A percentile compares a stretch with the other conserved stretches of the same genome.
Conservation (phyloP, 2,329 filamentous ascomycete species). For the Scolecobasidium constrictum region DNA sequence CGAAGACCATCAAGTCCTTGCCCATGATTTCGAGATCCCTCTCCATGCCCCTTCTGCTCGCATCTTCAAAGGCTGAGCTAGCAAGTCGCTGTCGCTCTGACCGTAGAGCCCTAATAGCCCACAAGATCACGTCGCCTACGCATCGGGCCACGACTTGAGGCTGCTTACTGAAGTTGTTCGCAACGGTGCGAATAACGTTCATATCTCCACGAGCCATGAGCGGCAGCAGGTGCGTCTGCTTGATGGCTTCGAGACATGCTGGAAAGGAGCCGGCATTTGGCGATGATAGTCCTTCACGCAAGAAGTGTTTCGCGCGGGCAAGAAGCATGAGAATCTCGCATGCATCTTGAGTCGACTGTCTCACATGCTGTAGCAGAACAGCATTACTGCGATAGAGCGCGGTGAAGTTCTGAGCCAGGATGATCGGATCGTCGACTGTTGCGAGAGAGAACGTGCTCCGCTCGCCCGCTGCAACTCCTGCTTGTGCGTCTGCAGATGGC, state of each 20-base stretch:
- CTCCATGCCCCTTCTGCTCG: constrained; percentile 47
- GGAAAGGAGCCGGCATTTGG: constrained; percentile 46
- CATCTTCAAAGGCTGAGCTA: constrained; percentile 61
- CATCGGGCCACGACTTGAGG: constrained; percentile 77
- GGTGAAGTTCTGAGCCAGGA: constrained; percentile 52
- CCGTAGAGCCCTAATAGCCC: constrained; percentile 82
- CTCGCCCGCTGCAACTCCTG: constrained; percentile 18
- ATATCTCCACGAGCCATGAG: constrained; percentile 65
- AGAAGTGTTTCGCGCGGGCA: constrained; percentile 43
- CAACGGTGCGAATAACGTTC: constrained; percentile 64
- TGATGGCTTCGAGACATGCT: constrained; percentile 59
- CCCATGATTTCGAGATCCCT: constrained; percentile 68
- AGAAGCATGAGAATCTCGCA: constrained; percentile 50
- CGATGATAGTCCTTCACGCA: neutral
- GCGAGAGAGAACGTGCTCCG: constrained; percentile 55
- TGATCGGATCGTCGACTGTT: constrained; percentile 54
- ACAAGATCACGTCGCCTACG: constrained; percentile 83
- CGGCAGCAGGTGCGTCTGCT: constrained; percentile 66
- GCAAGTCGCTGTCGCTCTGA: constrained; percentile 63
- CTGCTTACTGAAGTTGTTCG: constrained; percentile 69
- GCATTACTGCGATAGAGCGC: constrained; percentile 50
- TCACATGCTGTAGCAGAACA: constrained; percentile 50
- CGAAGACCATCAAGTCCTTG: constrained; percentile 87
- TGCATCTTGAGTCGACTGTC: constrained; percentile 45
- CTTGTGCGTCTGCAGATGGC: constrained; percentile 42